phyloP scores from a whole-genome alignment of 148 eudicot genomes.

The Rhododendron simsii region DNA sequence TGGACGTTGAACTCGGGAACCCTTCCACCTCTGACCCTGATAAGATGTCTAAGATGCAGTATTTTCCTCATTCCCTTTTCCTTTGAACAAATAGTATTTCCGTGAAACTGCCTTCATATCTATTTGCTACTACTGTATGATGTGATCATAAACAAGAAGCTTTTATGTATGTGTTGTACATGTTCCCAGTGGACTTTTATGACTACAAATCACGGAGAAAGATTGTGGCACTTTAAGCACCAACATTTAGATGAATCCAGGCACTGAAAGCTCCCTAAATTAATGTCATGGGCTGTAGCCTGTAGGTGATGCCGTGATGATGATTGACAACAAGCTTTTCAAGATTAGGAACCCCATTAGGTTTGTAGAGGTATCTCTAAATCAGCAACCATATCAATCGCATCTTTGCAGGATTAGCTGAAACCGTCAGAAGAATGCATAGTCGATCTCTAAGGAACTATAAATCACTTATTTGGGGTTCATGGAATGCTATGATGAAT shows the following conservation, averaged over 20 bases:
- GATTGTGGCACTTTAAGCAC: neutral
- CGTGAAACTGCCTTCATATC: neutral
- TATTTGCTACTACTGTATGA: neutral
- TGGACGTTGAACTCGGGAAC: constrained; percentile 77
- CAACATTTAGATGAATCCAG: too few relatives aligned
- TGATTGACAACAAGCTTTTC: neutral
- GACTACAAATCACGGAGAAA: neutral
- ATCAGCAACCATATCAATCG: neutral
- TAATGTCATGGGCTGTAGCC: neutral
- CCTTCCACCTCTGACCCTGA: constrained; percentile 64
- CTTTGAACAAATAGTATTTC: neutral
- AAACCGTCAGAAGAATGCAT: neutral
- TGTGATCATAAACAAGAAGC: neutral
- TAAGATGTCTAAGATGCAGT: constrained; percentile 94
- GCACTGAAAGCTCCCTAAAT: neutral
- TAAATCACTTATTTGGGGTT: neutral
- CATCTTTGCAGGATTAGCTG: neutral
- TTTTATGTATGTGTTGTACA: neutral
- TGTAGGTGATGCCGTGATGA: neutral
- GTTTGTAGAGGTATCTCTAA: neutral
- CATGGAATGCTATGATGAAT: neutral
- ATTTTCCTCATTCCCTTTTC: constrained; percentile 17
- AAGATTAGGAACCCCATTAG: neutral
- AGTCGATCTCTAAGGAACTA: neutral
- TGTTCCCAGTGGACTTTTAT: neutral